Evolutionary conservation across 192 early-diverging fungal genomes (phyloP).

Genomic region (Paraglomus brasilianum): DNA sequence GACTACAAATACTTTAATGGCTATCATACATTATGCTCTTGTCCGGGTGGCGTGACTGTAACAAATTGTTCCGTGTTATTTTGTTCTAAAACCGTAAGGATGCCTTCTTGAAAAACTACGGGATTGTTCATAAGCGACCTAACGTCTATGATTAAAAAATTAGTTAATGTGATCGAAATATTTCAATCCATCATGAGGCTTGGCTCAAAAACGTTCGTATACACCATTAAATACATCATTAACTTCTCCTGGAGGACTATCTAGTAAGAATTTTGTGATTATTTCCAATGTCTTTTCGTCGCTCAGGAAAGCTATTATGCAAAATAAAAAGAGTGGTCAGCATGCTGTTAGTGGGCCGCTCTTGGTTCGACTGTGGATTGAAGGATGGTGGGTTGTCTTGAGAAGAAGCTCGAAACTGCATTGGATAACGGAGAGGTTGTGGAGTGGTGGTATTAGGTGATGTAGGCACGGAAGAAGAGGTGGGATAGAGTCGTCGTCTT

Average conservation of each 20-base stretch:
- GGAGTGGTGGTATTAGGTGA: no score
- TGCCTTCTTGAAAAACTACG: slow-evolving; percentile 64
- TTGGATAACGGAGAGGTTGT: no score
- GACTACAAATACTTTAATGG: background rate
- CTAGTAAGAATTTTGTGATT: slow-evolving; percentile 72
- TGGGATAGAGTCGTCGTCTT: no score
- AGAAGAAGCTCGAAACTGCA: no score
- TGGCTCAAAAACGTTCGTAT: background rate
- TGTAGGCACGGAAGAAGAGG: no score
- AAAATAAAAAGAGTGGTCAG: no score
- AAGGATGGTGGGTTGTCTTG: no score
- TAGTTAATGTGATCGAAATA: background rate
- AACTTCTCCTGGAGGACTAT: slow-evolving; percentile 95
- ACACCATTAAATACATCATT: slow-evolving; percentile 95
- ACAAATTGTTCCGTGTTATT: slow-evolving; percentile 85
- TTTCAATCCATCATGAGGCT: background rate
- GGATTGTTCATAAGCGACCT: slow-evolving; percentile 82
- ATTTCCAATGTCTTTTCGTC: slow-evolving; percentile 71
- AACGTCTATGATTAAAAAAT: slow-evolving; percentile 67
- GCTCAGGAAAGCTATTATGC: slow-evolving; percentile 14
- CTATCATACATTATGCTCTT: slow-evolving; percentile 52
- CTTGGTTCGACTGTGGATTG: no score
- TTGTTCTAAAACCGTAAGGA: slow-evolving; percentile 67
- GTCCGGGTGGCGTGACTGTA: slow-evolving; percentile 62
- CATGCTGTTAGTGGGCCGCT: no score